Conservation (phyloP, 2,329 filamentous ascomycete genomes). For the Xylariaceae sp. region DNA sequence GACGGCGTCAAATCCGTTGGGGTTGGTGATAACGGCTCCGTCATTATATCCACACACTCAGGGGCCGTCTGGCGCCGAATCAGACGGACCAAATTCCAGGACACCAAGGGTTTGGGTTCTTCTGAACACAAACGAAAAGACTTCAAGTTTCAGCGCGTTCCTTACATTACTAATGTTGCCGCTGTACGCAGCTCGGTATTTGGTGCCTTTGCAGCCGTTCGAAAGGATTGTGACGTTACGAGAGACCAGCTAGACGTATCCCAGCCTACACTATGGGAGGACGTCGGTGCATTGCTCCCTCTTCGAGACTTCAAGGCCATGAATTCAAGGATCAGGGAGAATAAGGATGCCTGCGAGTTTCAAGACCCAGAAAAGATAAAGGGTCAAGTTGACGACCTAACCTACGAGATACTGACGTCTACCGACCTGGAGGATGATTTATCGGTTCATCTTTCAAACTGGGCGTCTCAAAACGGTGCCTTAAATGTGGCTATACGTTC, state of each 20-base stretch:
- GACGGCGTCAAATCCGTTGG: slow-evolving; percentile 80
- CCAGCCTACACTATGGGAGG: slow-evolving; percentile 65
- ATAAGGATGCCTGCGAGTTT: slow-evolving; percentile 39
- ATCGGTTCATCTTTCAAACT: slow-evolving; percentile 41
- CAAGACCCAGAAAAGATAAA: slow-evolving; percentile 42
- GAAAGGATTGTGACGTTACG: slow-evolving; percentile 78
- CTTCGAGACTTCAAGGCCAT: slow-evolving; percentile 55
- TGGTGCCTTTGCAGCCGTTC: slow-evolving; percentile 82
- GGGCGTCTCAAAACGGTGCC: slow-evolving; percentile 37
- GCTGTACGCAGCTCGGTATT: slow-evolving; percentile 83
- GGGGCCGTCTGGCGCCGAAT: slow-evolving; percentile 91
- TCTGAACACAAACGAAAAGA: slow-evolving; percentile 67
- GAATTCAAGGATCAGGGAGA: slow-evolving; percentile 35
- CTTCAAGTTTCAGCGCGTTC: slow-evolving; percentile 90
- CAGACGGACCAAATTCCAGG: slow-evolving; percentile 75
- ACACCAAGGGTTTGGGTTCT: slow-evolving; percentile 38
- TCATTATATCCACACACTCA: slow-evolving; percentile 88
- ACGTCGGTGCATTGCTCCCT: slow-evolving; percentile 64
- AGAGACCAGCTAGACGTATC: slow-evolving; percentile 63
- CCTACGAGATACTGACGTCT: slow-evolving; percentile 53
- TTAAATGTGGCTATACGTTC: slow-evolving; percentile 45
- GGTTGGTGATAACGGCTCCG: slow-evolving; percentile 86
- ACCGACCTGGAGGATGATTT: slow-evolving; percentile 63
- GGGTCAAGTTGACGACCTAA: slow-evolving; percentile 47
- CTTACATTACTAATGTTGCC: slow-evolving; percentile 78